A percentile compares a stretch with the other conserved stretches of the same genome.
Conservation (phyloP, 495 filamentous ascomycete genomes). For the Aspergillus haitiensis region DNA sequence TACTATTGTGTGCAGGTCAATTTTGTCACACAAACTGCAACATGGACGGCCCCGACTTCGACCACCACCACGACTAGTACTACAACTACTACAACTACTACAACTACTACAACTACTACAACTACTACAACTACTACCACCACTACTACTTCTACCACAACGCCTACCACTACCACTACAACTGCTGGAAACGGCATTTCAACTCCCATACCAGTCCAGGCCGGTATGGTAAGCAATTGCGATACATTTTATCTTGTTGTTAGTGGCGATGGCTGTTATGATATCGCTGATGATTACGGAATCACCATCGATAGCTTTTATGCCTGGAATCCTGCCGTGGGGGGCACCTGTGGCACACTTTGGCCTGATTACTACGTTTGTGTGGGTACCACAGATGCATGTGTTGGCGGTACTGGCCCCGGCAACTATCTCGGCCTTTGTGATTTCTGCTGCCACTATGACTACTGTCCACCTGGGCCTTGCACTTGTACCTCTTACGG, state of each 20-base stretch:
- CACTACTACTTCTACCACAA: slow-evolving; percentile 20
- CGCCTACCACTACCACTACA: slow-evolving; percentile 19
- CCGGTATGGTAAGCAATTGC: slow-evolving; percentile 27
- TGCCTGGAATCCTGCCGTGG: slow-evolving; percentile 17
- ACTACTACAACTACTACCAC: slow-evolving; percentile 12
- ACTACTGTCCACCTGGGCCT: slow-evolving; percentile 42
- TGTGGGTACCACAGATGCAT: neutral
- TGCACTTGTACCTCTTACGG: slow-evolving; percentile 43
- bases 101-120: neutral
- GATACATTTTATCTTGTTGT: slow-evolving; percentile 25
- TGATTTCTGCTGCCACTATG: slow-evolving; percentile 40
- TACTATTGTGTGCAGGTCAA: too few species aligned
- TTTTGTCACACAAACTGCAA: too few species aligned
- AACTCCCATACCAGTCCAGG: slow-evolving; percentile 23
- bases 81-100: slow-evolving; percentile 10
- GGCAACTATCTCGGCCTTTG: slow-evolving; percentile 47
- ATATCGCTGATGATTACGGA: neutral
- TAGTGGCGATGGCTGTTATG: slow-evolving; percentile 8
- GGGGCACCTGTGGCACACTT: neutral
- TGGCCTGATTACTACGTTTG: slow-evolving; percentile 21
- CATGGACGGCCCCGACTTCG: neutral
- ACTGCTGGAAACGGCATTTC: neutral
- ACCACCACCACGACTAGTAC: neutral
- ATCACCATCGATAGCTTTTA: slow-evolving; percentile 11
- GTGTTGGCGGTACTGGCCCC: slow-evolving; percentile 35